Evolutionary conservation across 129 eudicot species (phyloP).

Genomic region (Flaveria trinervia): DNA sequence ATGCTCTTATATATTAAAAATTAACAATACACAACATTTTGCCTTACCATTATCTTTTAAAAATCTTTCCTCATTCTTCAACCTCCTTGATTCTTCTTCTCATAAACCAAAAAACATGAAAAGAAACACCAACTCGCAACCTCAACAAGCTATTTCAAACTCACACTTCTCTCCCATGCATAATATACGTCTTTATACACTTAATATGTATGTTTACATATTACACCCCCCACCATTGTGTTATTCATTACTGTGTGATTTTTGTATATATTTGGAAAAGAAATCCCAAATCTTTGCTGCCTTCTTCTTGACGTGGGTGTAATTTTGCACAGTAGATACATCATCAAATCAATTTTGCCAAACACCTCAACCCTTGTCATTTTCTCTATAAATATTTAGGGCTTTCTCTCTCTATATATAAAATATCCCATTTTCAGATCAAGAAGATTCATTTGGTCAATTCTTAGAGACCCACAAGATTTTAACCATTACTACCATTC

Average conservation of each 20-base stretch:
- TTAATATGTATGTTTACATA: neutral
- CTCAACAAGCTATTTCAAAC: too few relatives aligned
- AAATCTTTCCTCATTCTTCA: too few relatives aligned
- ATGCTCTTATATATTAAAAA: too few relatives aligned
- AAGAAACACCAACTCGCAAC: too few relatives aligned
- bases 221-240: conserved; percentile 9
- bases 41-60: too few relatives aligned
- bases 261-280: conserved; percentile 8
- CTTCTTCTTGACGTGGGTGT: conserved; percentile 22
- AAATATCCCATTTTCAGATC: conserved; percentile 15
- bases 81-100: too few relatives aligned
- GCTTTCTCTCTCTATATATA: neutral
- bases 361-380: conserved; percentile 16
- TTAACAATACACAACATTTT: too few relatives aligned
- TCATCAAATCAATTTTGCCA: conserved; percentile 10
- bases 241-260: neutral
- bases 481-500: conserved; percentile 17
- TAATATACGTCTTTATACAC: too few relatives aligned
- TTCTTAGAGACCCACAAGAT: conserved; percentile 33
- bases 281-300: conserved; percentile 4
- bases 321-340: conserved; percentile 16
- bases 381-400: conserved; percentile 12
- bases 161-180: too few relatives aligned
- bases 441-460: conserved; percentile 32
- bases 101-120: too few relatives aligned